These are phyloP conservation scores for Candida dubliniensis DNA, from an alignment of 1,139 yeast species.

Conservation along the genomic window DNA sequence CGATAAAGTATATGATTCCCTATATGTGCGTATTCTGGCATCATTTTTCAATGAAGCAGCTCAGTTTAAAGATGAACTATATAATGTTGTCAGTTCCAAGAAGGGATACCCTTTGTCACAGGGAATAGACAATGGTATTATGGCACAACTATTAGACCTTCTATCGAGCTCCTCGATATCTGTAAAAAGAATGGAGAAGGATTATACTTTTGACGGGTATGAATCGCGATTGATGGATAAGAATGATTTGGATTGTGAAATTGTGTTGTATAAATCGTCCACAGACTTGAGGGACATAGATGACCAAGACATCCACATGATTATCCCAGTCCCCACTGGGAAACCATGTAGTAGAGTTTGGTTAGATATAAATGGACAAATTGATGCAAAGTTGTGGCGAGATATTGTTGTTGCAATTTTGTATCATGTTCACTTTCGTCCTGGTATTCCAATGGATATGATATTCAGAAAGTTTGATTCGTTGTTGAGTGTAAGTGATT, in stretches of 20 bases:
- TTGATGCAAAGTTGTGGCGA: conserved; percentile 62
- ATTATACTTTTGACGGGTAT: conserved; percentile 52
- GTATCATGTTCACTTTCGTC: conserved; percentile 56
- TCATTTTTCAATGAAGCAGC: conserved; percentile 48
- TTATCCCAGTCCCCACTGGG: conserved; percentile 52
- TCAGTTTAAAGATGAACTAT: conserved; percentile 40
- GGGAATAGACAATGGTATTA: conserved; percentile 56
- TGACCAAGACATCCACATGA: conserved; percentile 5
- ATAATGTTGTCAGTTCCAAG: conserved; percentile 35
- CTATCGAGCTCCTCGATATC: conserved; percentile 37
- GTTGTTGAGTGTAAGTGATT: conserved; percentile 51
- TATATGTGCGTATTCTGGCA: conserved; percentile 40
- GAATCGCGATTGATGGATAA: conserved; percentile 64
- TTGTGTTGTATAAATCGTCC: conserved; percentile 29
- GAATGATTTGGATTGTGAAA: conserved; percentile 62
- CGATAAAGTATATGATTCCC: conserved; percentile 49
- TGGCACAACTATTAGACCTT: conserved; percentile 53
- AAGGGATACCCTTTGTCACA: conserved; percentile 61
- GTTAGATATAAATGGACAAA: conserved; percentile 65
- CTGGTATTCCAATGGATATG: conserved; percentile 54
- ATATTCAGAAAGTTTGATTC: conserved; percentile 38
- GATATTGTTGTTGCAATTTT: conserved; percentile 51
- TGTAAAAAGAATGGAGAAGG: conserved; percentile 54
- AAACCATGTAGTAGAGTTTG: conserved; percentile 69
- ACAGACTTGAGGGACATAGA: background rate